A percentile compares a stretch with the other conserved stretches of the same genome.
phyloP scores from a whole-genome alignment of 2,329 filamentous ascomycete species.

The Sporothrix euskadiensis region DNA sequence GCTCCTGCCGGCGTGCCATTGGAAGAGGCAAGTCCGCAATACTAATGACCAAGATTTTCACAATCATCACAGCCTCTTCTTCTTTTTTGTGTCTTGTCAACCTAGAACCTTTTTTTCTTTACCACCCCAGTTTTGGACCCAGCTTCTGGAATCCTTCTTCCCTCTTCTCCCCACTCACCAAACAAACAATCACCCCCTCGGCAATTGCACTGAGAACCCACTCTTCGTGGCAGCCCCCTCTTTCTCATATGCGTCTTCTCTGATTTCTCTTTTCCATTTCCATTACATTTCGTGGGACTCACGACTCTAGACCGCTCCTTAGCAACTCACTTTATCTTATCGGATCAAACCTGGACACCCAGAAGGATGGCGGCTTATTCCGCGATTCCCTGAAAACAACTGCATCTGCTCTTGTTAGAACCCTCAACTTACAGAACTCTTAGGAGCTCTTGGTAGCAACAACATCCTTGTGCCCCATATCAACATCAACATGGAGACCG shows the following conservation, averaged over 20 bases:
- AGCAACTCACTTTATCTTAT: conserved; percentile 13
- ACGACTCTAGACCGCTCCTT: not conserved
- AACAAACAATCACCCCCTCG: not conserved
- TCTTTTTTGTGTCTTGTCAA: not conserved
- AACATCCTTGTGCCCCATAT: not conserved
- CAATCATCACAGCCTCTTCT: conserved; percentile 9
- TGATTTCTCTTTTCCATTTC: not conserved
- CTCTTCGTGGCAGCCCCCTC: not conserved
- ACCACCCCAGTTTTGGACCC: not conserved
- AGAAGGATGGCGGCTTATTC: conserved; percentile 15
- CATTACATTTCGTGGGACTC: not conserved
- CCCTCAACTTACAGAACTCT: not conserved
- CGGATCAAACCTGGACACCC: not conserved
- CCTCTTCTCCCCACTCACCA: not conserved
- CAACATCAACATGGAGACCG: conserved; percentile 13
- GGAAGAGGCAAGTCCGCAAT: not conserved
- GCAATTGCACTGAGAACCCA: conserved; percentile 7
- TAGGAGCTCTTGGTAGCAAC: not conserved
- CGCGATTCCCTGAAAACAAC: conserved; percentile 10
- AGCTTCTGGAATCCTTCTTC: not conserved
- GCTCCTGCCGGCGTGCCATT: not conserved
- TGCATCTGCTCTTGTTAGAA: conserved; percentile 2
- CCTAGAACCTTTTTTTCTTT: not conserved
- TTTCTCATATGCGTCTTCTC: not conserved
- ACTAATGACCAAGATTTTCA: conserved; percentile 14